Evolutionary conservation across 176 grass and related monocot species (phyloP).

Genomic region (Carex myosuroides): DNA sequence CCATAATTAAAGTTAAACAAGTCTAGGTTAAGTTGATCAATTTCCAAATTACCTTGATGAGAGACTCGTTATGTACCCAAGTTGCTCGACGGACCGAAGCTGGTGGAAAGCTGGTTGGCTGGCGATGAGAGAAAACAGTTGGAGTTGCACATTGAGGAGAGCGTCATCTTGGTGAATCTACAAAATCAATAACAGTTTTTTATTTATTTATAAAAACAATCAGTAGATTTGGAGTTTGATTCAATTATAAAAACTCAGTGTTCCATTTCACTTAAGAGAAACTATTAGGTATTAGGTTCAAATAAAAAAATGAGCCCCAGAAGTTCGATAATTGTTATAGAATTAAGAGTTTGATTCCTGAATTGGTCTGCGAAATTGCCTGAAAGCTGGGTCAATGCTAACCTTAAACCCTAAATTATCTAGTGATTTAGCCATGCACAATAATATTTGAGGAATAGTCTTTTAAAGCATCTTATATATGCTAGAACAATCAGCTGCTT

Average conservation of each 20-base stretch:
- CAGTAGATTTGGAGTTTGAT: background rate
- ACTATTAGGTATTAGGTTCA: background rate
- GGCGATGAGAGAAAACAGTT: slow-evolving; percentile 65
- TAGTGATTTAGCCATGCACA: background rate
- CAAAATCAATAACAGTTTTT: background rate
- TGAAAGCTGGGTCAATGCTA: background rate
- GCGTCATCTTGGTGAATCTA: slow-evolving; percentile 84
- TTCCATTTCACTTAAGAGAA: background rate
- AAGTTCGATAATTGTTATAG: background rate
- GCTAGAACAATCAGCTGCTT: background rate
- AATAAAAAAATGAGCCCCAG: background rate
- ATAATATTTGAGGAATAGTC: background rate
- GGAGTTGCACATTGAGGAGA: slow-evolving; percentile 59
- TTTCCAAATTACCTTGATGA: slow-evolving; percentile 45
- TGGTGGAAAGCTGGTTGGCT: slow-evolving; percentile 83
- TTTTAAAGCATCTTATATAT: background rate
- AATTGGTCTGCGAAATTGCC: background rate
- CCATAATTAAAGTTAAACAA: background rate
- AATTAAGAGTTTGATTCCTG: background rate
- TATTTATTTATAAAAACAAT: background rate
- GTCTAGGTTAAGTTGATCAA: background rate
- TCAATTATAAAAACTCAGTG: background rate
- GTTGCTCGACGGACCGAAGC: slow-evolving; percentile 85
- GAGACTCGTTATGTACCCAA: slow-evolving; percentile 74
- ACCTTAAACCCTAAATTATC: background rate